Evolutionary conservation across 495 filamentous ascomycete species (phyloP).

Genomic region (Aspergillus egyptiacus): DNA sequence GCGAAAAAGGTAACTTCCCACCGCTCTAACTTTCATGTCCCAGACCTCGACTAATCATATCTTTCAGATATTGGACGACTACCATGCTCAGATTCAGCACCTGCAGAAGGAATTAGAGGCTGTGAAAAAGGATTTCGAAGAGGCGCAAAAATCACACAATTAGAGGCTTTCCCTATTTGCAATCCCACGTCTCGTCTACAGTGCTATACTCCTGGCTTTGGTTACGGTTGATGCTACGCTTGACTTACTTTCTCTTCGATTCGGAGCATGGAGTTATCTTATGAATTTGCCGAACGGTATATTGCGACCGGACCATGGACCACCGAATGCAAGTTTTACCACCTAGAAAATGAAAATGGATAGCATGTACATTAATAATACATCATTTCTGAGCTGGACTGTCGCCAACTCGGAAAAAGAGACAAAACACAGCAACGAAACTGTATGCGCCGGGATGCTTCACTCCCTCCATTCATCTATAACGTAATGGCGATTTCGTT

Average conservation of each 20-base stretch:
- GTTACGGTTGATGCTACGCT: constrained; percentile 7
- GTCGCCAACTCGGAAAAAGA: background rate
- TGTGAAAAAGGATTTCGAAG: constrained; percentile 71
- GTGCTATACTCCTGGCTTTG: constrained; percentile 10
- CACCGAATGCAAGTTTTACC: background rate
- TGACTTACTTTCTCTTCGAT: background rate
- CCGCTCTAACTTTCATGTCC: background rate
- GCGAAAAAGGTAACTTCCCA: constrained; percentile 68
- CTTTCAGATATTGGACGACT: constrained; percentile 77
- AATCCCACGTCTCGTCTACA: background rate
- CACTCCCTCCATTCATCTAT: background rate
- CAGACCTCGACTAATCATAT: constrained; percentile 8
- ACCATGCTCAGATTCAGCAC: constrained; percentile 79
- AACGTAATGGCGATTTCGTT: too few species aligned
- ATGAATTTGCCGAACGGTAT: background rate
- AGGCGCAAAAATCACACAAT: constrained; percentile 54
- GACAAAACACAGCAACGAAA: background rate
- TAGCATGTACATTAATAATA: constrained; percentile 36
- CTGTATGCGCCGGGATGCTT: constrained; percentile 3
- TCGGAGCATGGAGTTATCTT: constrained; percentile 11
- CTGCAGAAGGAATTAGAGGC: constrained; percentile 75
- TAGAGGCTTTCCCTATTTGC: background rate
- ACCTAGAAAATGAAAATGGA: constrained; percentile 18
- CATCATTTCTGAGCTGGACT: constrained; percentile 16
- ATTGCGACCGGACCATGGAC: background rate